Conservation (phyloP, 805 yeast genomes). For the Pichia phayaonensis region DNA sequence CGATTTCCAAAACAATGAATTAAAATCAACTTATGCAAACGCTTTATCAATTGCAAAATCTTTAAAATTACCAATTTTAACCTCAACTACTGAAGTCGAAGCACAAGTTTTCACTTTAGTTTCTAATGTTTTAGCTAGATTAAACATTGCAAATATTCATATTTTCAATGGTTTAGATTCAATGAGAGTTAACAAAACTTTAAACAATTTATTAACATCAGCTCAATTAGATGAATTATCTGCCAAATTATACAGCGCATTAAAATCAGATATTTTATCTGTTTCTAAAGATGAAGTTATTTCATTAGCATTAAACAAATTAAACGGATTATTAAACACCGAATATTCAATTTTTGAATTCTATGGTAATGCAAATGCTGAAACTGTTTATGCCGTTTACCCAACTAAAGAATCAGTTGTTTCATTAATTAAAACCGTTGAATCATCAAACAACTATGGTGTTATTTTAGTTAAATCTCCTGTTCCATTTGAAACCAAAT, state of each 20-base stretch:
- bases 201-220: constrained; percentile 37
- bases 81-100: constrained; percentile 57
- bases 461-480: constrained; percentile 75
- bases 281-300: constrained; percentile 29
- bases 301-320: constrained; percentile 37
- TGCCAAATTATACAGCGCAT: constrained; percentile 29
- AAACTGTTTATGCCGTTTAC: constrained; percentile 72
- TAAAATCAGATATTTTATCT: constrained; percentile 19
- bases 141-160: constrained; percentile 57
- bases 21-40: constrained; percentile 57
- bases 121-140: constrained; percentile 55
- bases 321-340: constrained; percentile 47
- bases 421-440: constrained; percentile 40
- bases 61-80: constrained; percentile 58
- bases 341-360: constrained; percentile 59
- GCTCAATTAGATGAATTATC: constrained; percentile 34
- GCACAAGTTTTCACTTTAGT: constrained; percentile 61
- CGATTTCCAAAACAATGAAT: constrained; percentile 41
- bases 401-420: constrained; percentile 59
- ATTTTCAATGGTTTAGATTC: constrained; percentile 76
- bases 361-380: constrained; percentile 53
- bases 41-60: constrained; percentile 56
- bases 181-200: constrained; percentile 41
- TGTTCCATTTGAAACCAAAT: constrained; percentile 62
- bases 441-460: constrained; percentile 20